Evolutionary conservation across 805 yeast genomes (phyloP).

Genomic region (Starmerella tilneyi): DNA sequence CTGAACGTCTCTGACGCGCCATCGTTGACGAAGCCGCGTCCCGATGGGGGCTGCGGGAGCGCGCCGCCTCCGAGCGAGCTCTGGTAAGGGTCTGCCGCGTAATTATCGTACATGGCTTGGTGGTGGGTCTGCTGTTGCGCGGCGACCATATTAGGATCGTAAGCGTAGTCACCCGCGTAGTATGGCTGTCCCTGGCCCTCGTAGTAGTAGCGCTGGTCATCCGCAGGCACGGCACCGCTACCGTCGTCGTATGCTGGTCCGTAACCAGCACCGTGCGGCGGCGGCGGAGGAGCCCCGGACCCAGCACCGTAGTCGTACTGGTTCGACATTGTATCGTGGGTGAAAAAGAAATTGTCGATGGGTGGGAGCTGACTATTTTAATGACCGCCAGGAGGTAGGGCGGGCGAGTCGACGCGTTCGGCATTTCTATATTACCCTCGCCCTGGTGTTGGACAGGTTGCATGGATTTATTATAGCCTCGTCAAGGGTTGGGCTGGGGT

Average conservation of each 20-base stretch:
- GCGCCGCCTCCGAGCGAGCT: slow-evolving; percentile 15
- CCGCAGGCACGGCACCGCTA: slow-evolving; percentile 20
- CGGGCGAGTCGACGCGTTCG: slow-evolving; percentile 8
- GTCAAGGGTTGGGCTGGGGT: slow-evolving; percentile 6
- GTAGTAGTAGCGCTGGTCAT: slow-evolving; percentile 32
- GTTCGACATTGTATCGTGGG: slow-evolving; percentile 18
- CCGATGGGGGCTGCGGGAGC: slow-evolving; percentile 22
- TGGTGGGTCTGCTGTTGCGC: slow-evolving; percentile 31
- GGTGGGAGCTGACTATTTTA: slow-evolving; percentile 7
- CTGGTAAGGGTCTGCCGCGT: slow-evolving; percentile 24
- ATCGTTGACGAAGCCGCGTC: slow-evolving; percentile 28
- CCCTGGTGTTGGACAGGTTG: slow-evolving; percentile 1
- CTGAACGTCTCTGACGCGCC: slow-evolving; percentile 35
- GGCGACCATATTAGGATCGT: slow-evolving; percentile 16
- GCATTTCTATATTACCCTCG: slow-evolving; percentile 1
- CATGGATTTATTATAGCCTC: neutral
- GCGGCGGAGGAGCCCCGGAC: slow-evolving; percentile 14
- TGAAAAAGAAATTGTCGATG: neutral
- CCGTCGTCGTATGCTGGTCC: slow-evolving; percentile 21
- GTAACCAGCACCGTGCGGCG: slow-evolving; percentile 14
- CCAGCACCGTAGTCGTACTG: slow-evolving; percentile 21
- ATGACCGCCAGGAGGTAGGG: slow-evolving; percentile 8
- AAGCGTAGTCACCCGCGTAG: slow-evolving; percentile 31
- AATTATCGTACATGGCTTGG: slow-evolving; percentile 18
- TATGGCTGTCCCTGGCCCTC: slow-evolving; percentile 26